phyloP scores from a whole-genome alignment of 2,329 filamentous ascomycete genomes.

The Scedosporium aurantiacum region DNA sequence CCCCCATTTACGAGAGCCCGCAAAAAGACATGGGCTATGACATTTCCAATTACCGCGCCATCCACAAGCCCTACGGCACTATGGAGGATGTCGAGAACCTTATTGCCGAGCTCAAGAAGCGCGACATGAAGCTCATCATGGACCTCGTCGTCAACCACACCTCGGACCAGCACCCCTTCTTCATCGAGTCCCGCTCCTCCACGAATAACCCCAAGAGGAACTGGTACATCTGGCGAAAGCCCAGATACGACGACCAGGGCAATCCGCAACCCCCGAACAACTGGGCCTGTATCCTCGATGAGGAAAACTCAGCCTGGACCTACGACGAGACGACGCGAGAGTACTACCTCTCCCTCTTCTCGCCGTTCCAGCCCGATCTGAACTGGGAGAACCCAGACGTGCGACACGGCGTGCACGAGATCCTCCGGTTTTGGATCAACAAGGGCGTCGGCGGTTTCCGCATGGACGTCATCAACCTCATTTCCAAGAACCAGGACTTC shows the following conservation, averaged over 20 bases:
- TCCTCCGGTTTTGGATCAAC: conserved; percentile 65
- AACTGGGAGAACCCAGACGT: conserved; percentile 65
- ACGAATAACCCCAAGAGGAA: conserved; percentile 50
- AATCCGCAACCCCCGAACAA: conserved; percentile 52
- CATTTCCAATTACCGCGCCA: conserved; percentile 55
- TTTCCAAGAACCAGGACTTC: conserved; percentile 48
- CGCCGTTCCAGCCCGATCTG: conserved; percentile 60
- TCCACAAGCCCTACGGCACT: conserved; percentile 60
- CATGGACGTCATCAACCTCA: conserved; percentile 58
- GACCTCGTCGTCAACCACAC: conserved; percentile 70
- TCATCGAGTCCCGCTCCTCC: conserved; percentile 42
- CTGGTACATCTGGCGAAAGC: conserved; percentile 57
- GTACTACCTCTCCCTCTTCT: conserved; percentile 58
- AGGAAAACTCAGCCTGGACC: conserved; percentile 32
- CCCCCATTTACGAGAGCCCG: conserved; percentile 37
- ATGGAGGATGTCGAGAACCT: conserved; percentile 55
- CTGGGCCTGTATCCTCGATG: conserved; percentile 23
- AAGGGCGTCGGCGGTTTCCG: conserved; percentile 56
- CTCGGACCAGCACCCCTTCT: conserved; percentile 24
- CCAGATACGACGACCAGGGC: conserved; percentile 44
- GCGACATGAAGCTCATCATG: conserved; percentile 59
- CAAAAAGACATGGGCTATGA: conserved; percentile 64
- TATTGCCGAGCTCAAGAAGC: conserved; percentile 46
- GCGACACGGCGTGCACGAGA: conserved; percentile 53
- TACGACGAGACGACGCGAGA: conserved; percentile 37